phyloP scores from a whole-genome alignment of 257 asterid genomes.

The Sherardia arvensis region DNA sequence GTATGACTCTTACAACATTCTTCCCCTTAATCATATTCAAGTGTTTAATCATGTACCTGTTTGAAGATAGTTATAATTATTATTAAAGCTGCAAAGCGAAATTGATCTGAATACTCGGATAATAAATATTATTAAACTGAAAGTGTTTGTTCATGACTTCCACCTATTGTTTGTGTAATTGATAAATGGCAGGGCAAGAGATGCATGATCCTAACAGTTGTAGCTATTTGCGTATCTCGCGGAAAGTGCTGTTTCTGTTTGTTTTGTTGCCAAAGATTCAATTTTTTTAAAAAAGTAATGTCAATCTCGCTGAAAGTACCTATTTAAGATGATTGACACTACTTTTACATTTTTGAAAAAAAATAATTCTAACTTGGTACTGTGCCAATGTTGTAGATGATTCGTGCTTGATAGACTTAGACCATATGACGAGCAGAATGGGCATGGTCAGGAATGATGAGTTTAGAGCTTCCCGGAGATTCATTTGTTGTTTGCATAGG shows the following conservation, averaged over 20 bases:
- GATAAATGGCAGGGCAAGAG: not conserved
- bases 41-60: not conserved
- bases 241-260: not conserved
- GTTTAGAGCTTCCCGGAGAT: not conserved
- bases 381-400: constrained; percentile 7
- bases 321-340: too few species aligned
- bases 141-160: not conserved
- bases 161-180: not conserved
- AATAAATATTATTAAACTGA: not conserved
- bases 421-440: not conserved
- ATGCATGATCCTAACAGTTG: not conserved
- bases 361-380: not conserved
- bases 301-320: too few species aligned
- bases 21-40: not conserved
- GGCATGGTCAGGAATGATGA: not conserved
- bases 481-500: not conserved
- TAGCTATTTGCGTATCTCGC: not conserved
- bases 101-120: not conserved
- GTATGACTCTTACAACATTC: constrained; percentile 29
- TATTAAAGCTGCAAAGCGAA: not conserved
- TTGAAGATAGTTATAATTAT: not conserved
- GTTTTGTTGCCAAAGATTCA: not conserved
- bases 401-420: constrained; percentile 3
- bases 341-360: not conserved
- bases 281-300: too few species aligned